Evolutionary conservation across 2,329 filamentous ascomycete species (phyloP), one percentile per base, ranked within the genome.

Genomic region (Talaromyces sp.): DNA sequence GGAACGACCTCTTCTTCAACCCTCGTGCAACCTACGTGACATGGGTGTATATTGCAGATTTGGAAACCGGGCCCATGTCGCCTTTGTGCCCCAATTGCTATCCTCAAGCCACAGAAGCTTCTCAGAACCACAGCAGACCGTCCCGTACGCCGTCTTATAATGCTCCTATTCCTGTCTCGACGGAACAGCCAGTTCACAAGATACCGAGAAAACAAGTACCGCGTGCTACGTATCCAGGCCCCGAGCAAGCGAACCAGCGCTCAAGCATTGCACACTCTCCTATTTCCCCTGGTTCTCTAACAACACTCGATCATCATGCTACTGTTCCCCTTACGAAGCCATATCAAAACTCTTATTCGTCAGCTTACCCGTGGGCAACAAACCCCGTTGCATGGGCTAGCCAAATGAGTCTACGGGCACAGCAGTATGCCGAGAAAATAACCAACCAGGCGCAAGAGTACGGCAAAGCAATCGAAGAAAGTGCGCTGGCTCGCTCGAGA

Each of bases 1-100:
- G 77, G 77, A 79, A 79, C 61, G 66, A 72, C 52, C 70, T 68
- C 41, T 79, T 79, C 56, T 79, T 79, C 54, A 68, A 67, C 14
- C 72, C 69, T 9, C 72, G 76, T 48, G 71, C 68, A 17, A 67
- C 71, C 24, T 66, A 65, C 3, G 68, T 79, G 35, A 63, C 68
- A 8, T 72, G 69, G 67, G 64, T 68, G 21, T 77, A 76, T 64
- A 69, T 74, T 17, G 68, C 68, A 2, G 68, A 75, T 57, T 64
- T 70, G 10, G 70, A 70, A 52, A 62, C 66, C 31, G 69, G 70
- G 7, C 72, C 73, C 0, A 50, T 66, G 3, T 75, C 75, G 11
- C 71, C 75, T 35, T 68, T 77, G 7, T 77, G 75, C 57, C 74
- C 75, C 27, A 65, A 65, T 56, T 76, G 75, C 41, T 76, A 76